Evolutionary conservation across 169 alveolate species (phyloP).

Genomic region (Perkinsus olseni): DNA sequence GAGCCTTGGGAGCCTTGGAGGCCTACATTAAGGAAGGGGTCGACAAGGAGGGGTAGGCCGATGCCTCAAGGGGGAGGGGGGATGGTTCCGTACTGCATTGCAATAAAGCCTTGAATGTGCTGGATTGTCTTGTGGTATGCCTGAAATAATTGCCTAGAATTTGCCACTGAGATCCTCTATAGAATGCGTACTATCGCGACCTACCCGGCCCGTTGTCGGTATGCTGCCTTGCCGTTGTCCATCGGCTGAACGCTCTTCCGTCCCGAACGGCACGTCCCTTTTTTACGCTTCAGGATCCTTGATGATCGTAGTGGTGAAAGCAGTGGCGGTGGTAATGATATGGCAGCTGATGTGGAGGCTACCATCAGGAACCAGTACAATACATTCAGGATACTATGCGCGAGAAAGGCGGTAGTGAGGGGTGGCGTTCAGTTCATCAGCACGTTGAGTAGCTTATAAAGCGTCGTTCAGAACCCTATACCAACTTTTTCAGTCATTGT

Average conservation of each 20-base stretch:
- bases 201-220: no score
- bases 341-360: conserved; percentile 3
- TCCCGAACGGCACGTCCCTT: no score
- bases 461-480: background rate
- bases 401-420: background rate
- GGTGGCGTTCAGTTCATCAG: background rate
- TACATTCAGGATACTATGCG: background rate
- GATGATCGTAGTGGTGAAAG: background rate
- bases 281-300: no score
- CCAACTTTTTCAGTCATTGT: no score
- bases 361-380: background rate
- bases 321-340: background rate
- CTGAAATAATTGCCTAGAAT: no score
- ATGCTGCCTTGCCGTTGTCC: no score
- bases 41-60: background rate
- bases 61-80: background rate
- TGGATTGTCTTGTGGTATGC: no score
- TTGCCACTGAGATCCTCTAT: no score
- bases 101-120: no score
- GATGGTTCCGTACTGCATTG: no score
- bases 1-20: background rate
- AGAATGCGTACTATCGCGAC: no score
- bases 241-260: no score
- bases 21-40: background rate
- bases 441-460: background rate